These are phyloP conservation scores for Micractinium sp. DNA, from an alignment of 139 green algal species.

Conservation along the genomic window DNA sequence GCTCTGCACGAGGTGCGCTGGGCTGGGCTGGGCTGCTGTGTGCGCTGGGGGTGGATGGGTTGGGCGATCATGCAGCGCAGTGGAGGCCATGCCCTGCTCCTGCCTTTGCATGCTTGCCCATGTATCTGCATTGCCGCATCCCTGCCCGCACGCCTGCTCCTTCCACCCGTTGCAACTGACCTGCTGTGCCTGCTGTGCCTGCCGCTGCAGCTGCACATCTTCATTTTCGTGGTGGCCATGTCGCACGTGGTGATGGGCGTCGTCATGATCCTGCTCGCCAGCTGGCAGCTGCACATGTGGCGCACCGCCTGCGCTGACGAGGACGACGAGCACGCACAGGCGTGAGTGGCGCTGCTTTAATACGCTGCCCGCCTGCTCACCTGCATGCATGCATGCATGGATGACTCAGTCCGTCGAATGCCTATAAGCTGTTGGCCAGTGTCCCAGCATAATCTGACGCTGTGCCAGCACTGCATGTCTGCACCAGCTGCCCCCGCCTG, in stretches of 20 bases:
- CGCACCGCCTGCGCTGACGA: neutral
- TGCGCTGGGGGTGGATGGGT: neutral
- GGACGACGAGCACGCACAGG: conserved; percentile 10
- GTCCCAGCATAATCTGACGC: too few relatives aligned
- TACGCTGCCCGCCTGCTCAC: neutral
- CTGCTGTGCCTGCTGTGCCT: too few relatives aligned
- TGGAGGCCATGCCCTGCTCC: neutral
- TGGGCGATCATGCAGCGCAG: too few relatives aligned
- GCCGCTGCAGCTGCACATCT: conserved; percentile 24
- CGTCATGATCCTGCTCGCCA: conserved; percentile 15
- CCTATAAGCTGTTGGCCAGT: too few relatives aligned
- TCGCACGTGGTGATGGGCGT: conserved; percentile 28
- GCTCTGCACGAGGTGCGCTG: conserved; percentile 26
- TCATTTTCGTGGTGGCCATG: conserved; percentile 26
- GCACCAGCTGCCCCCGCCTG: neutral
- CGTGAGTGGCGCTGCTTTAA: neutral
- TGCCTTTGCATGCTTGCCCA: too few relatives aligned
- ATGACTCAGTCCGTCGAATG: neutral
- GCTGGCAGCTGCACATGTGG: conserved; percentile 6
- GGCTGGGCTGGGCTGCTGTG: neutral
- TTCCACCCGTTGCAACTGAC: too few relatives aligned
- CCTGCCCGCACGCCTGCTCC: neutral
- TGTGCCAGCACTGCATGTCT: too few relatives aligned
- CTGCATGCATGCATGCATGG: neutral
- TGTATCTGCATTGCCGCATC: neutral